Conservation (phyloP, 768 basidiomycete genomes). For the Suillus alpinus region DNA sequence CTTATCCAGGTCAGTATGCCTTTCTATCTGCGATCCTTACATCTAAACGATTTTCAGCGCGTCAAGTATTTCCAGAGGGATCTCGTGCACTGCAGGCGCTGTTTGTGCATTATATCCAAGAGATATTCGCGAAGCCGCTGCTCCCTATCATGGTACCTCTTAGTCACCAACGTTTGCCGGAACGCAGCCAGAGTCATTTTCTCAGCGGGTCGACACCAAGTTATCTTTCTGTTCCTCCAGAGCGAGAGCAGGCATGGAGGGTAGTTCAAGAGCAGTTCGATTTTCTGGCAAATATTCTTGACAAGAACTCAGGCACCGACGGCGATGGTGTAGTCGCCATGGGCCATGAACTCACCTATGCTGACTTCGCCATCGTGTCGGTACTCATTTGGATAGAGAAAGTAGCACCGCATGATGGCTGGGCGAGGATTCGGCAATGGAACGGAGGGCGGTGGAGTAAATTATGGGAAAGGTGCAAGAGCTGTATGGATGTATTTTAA, state of each 20-base stretch:
- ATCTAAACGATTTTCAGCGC: conserved; percentile 30
- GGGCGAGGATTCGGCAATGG: conserved; percentile 68
- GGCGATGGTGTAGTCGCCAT: conserved; percentile 63
- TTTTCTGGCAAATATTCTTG: conserved; percentile 60
- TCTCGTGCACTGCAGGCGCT: conserved; percentile 64
- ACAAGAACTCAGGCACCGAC: conserved; percentile 60
- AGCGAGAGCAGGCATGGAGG: conserved; percentile 63
- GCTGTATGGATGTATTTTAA: conserved; percentile 68
- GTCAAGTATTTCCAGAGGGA: conserved; percentile 69
- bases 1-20: conserved; percentile 41
- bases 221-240: conserved; percentile 33
- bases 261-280: conserved; percentile 66
- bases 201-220: conserved; percentile 17
- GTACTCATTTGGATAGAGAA: conserved; percentile 73
- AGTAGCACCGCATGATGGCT: conserved; percentile 71
- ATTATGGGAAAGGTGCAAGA: conserved; percentile 59
- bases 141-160: conserved; percentile 70
- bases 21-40: not conserved
- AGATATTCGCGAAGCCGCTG: conserved; percentile 62
- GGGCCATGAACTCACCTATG: conserved; percentile 66
- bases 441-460: conserved; percentile 65
- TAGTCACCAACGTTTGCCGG: conserved; percentile 58
- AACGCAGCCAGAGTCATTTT: conserved; percentile 54
- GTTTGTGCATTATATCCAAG: conserved; percentile 69
- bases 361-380: conserved; percentile 72